phyloP scores from a whole-genome alignment of 2,329 filamentous ascomycete species.

The Alternaria arbusti region DNA sequence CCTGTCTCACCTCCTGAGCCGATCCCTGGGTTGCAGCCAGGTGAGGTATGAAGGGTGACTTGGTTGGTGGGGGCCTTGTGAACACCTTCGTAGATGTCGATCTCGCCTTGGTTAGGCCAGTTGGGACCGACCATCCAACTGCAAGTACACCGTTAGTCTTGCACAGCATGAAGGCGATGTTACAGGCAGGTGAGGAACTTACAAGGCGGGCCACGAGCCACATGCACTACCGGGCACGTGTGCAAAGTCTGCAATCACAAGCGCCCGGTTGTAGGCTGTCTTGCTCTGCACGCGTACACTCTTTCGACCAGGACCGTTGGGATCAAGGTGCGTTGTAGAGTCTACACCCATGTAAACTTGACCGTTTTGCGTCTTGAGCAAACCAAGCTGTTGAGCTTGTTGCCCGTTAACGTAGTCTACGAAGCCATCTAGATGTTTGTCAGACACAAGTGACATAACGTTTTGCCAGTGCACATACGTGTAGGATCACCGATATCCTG shows the following conservation, averaged over 20 bases:
- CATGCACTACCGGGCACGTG: constrained; percentile 49
- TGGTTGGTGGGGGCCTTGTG: constrained; percentile 46
- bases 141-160: constrained; percentile 5
- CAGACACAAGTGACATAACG: background rate
- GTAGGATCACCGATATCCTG: constrained; percentile 46
- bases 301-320: constrained; percentile 43
- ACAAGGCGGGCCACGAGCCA: constrained; percentile 51
- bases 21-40: constrained; percentile 42
- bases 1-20: constrained; percentile 43
- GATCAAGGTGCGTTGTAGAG: constrained; percentile 32
- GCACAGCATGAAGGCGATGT: background rate
- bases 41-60: constrained; percentile 47
- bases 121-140: constrained; percentile 50
- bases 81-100: constrained; percentile 47
- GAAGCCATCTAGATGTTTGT: constrained; percentile 37
- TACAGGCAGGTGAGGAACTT: constrained; percentile 1
- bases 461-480: constrained; percentile 24
- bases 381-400: constrained; percentile 41
- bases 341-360: constrained; percentile 51
- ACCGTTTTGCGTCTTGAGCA: constrained; percentile 40
- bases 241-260: constrained; percentile 50
- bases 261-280: constrained; percentile 43
- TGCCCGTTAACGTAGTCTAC: constrained; percentile 46
- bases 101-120: constrained; percentile 50
- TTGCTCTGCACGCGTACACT: constrained; percentile 48